Percentiles rank a stretch among this genome's conserved stretches.
phyloP scores from a whole-genome alignment of 306 rosid genomes.

The Quercus mongolica region DNA sequence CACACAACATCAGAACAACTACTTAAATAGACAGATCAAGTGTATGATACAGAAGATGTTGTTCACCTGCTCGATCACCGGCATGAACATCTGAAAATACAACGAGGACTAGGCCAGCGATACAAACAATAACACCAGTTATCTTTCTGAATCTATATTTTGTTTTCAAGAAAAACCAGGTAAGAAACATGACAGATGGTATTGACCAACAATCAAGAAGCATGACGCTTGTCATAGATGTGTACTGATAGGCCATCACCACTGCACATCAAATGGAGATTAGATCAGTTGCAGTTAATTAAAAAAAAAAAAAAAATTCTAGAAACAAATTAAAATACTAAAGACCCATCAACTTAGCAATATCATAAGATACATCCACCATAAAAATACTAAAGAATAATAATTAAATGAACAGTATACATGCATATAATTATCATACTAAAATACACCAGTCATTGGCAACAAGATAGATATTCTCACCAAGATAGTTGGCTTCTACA shows the following conservation, averaged over 20 bases:
- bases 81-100: conserved; percentile 93
- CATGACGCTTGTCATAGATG: conserved; percentile 93
- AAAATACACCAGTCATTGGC: background rate
- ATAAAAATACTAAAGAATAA: background rate
- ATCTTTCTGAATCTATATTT: conserved; percentile 73
- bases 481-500: conserved; percentile 95
- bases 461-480: conserved; percentile 31
- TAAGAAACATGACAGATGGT: conserved; percentile 86
- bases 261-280: conserved; percentile 50
- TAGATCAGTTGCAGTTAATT: background rate
- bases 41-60: background rate
- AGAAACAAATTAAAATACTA: background rate
- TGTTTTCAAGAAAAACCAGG: conserved; percentile 95
- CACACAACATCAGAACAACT: conserved; percentile 22
- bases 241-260: conserved; percentile 97
- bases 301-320: conserved; percentile 11
- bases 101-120: conserved; percentile 83
- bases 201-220: conserved; percentile 97
- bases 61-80: conserved; percentile 73
- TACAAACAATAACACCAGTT: conserved; percentile 71
- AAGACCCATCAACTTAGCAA: background rate
- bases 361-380: background rate
- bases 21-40: background rate
- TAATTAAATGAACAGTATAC: background rate
- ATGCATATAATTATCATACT: background rate